Percentiles rank a stretch among this genome's conserved stretches.
phyloP scores from a whole-genome alignment of 495 filamentous ascomycete species.

The Trichoderma gamsii region DNA sequence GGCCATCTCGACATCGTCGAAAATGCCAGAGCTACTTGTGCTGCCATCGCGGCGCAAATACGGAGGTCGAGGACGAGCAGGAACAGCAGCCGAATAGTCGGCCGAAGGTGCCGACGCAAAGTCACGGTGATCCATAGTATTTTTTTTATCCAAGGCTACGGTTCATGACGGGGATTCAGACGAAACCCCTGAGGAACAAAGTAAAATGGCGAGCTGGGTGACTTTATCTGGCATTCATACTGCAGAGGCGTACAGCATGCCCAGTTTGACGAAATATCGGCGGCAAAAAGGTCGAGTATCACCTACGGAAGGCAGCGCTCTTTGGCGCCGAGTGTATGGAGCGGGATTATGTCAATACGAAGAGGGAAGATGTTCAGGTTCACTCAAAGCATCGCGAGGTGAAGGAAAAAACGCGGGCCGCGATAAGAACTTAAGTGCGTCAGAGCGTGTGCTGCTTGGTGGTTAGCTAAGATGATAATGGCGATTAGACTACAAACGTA shows the following conservation, averaged over 20 bases:
- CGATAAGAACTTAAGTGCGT: too few relatives aligned
- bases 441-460: too few relatives aligned
- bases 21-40: conserved; percentile 74
- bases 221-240: background rate
- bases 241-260: background rate
- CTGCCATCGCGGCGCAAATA: conserved; percentile 30
- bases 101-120: background rate
- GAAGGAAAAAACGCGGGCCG: background rate
- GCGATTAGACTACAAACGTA: too few relatives aligned
- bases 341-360: background rate
- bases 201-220: background rate
- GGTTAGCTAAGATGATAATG: too few relatives aligned
- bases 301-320: background rate
- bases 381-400: background rate
- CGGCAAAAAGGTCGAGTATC: background rate
- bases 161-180: background rate
- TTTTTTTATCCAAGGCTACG: background rate
- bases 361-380: background rate
- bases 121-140: background rate
- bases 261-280: background rate
- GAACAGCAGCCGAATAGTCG: background rate
- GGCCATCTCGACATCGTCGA: conserved; percentile 98
- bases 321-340: background rate
- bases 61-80: background rate
- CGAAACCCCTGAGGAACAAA: background rate